Base-by-base conservation (phyloP, 129 eudicot genomes). In the Tagetes patula region DNA sequence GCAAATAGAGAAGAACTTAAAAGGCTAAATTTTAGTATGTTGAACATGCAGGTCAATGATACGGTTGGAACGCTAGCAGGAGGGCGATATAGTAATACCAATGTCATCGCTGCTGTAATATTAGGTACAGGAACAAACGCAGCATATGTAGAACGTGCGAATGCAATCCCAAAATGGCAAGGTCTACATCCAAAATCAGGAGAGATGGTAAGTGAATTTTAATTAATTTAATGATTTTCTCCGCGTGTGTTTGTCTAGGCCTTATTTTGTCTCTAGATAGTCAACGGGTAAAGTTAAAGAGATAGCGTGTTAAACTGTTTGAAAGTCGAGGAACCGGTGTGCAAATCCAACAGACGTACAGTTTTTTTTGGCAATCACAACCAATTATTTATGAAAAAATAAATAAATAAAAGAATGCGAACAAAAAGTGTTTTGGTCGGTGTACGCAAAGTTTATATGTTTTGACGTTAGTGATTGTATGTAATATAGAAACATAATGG, bases 81-180 rank as follows among this genome's bases (percentile, higher is more conserved):
- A 69, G 97, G 95, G 0, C 77, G 86, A 76, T 91, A 85, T 80
- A 48, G 54, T 72, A 76, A 85, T 79, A 75, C 84, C 3, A 73
- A 91, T 77, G 97, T 86, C 27, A 70, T 86, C 76, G 96, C 91
- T 30, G 96, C 97, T n/a, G 93, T 91, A 50, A 91, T 91, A 30
- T 82, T 91, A 71, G 97, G 97, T 13, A 91, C 97, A 6, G 97
- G 97, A 81, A 88, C 97, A 40, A 91, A 91, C 84, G 97, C 97
- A 68, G 96, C 96, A 33, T 91, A 91, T 81, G 93, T 87, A 30
- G 95, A 87, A 73, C 87, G 91, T 11, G 98, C 87, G 40, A 70
- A 77, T 60, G 95, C 94, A 27, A 92, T 89, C 45, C 96, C 96
- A 14, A 89, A 92, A 86, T 84, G 87, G 92, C 89, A 92, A 68